Conservation (phyloP, 345 rosid genomes). For the Linum trigynum region DNA sequence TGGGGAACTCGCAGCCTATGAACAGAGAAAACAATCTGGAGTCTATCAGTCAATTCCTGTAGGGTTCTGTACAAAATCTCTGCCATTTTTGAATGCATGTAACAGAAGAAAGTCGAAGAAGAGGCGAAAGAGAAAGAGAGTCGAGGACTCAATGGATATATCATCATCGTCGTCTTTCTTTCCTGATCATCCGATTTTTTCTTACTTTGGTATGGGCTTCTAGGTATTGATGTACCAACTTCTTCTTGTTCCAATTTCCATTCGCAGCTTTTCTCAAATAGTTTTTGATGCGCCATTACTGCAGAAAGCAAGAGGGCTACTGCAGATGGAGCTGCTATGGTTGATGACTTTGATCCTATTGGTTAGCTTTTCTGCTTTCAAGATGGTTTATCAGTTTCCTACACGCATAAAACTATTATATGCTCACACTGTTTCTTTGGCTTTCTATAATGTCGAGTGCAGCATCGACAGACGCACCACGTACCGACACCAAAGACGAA, state of each 20-base stretch:
- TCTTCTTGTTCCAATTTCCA: neutral
- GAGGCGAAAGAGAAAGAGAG: constrained; percentile 69
- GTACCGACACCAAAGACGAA: constrained; percentile 26
- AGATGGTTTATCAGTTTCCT: neutral
- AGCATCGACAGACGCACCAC: constrained; percentile 31
- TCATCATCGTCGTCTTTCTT: constrained; percentile 29
- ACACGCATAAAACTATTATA: too few relatives aligned
- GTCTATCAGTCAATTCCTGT: constrained; percentile 38
- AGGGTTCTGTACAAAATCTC: constrained; percentile 49
- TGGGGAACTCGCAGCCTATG: constrained; percentile 39
- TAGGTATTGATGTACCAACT: constrained; percentile 7
- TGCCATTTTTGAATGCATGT: constrained; percentile 53
- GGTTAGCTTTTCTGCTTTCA: constrained; percentile 16
- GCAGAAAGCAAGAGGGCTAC: constrained; percentile 61
- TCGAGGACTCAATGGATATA: constrained; percentile 47
- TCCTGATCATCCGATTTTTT: constrained; percentile 55
- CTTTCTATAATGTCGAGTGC: constrained; percentile 3
- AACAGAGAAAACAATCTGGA: constrained; percentile 35
- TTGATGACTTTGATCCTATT: constrained; percentile 53
- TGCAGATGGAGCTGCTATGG: constrained; percentile 41
- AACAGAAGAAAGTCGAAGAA: constrained; percentile 44
- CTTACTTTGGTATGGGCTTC: constrained; percentile 48
- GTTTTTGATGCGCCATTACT: constrained; percentile 12
- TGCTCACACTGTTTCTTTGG: neutral
- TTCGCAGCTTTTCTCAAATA: constrained; percentile 1